phyloP scores from a whole-genome alignment of 2,329 filamentous ascomycete species.

The Myrmaecium sp. region DNA sequence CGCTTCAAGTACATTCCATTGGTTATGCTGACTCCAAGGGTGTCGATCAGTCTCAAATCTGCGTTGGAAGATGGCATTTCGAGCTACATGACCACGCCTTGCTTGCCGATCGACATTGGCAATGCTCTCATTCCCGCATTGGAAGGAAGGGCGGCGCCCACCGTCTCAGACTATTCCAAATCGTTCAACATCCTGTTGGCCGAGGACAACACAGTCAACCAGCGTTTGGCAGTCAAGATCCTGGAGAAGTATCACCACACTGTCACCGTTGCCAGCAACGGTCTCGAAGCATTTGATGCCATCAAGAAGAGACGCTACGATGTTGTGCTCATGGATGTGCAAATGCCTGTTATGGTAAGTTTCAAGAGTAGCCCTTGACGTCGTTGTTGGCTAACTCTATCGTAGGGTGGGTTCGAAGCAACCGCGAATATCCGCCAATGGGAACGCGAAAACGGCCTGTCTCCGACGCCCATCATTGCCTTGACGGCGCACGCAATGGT shows the following conservation, averaged over 20 bases:
- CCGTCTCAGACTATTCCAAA: conserved; percentile 81
- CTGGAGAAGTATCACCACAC: conserved; percentile 91
- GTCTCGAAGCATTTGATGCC: conserved; percentile 81
- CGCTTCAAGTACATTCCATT: conserved; percentile 98
- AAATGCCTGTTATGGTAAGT: conserved; percentile 96
- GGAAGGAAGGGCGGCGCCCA: conserved; percentile 81
- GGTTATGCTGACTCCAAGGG: conserved; percentile 73
- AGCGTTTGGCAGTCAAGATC: conserved; percentile 89
- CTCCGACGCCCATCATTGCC: conserved; percentile 87
- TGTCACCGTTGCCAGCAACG: conserved; percentile 87
- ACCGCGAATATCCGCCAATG: conserved; percentile 94
- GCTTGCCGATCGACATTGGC: conserved; percentile 79
- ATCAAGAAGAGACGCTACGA: conserved; percentile 87
- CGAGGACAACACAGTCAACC: conserved; percentile 95
- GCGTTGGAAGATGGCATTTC: conserved; percentile 90
- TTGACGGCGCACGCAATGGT: conserved; percentile 97
- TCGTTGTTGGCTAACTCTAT: conserved; percentile 25
- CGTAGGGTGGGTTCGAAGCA: conserved; percentile 81
- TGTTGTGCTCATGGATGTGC: conserved; percentile 96
- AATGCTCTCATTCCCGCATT: conserved; percentile 93
- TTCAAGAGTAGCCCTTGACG: no score
- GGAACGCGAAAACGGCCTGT: conserved; percentile 62
- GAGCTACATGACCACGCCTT: conserved; percentile 98
- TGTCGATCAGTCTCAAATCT: conserved; percentile 83
- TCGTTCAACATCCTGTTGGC: conserved; percentile 91